Conservation (phyloP, 2,329 filamentous ascomycete species). For the Colletotrichum sp. region DNA sequence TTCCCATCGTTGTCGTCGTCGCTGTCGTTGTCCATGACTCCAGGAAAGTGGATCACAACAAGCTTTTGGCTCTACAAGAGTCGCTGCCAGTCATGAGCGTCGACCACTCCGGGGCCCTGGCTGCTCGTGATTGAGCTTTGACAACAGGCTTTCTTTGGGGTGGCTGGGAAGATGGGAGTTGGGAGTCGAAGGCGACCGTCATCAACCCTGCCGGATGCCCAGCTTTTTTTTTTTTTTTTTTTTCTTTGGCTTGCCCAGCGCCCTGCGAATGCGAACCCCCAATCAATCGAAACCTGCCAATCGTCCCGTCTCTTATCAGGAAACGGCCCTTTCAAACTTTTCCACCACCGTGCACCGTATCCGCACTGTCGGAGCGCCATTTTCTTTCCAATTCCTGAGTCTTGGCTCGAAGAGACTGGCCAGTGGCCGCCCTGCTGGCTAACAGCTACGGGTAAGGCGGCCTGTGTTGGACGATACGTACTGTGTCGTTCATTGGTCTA, state of each 20-base stretch:
- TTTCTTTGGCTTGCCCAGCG: background rate
- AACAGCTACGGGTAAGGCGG: background rate
- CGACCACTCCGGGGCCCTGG: background rate
- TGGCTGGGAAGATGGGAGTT: background rate
- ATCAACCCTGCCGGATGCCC: background rate
- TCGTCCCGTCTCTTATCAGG: constrained; percentile 10
- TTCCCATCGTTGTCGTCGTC: background rate
- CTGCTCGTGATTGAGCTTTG: constrained; percentile 15
- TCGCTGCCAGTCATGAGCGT: constrained; percentile 18
- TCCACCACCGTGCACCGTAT: background rate
- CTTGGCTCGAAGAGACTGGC: background rate
- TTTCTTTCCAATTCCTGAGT: background rate
- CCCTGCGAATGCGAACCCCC: background rate
- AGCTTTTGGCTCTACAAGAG: constrained; percentile 18
- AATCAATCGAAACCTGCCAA: constrained; percentile 1
- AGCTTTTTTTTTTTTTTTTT: background rate
- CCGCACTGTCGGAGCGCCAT: constrained; percentile 10
- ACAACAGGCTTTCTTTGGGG: background rate
- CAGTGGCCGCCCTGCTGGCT: background rate
- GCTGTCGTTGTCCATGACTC: background rate
- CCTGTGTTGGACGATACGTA: background rate
- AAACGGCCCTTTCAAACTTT: constrained; percentile 17
- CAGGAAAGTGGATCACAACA: constrained; percentile 20
- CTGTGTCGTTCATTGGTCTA: background rate
- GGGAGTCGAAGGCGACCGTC: background rate